Conservation (phyloP, 139 green algal species). For the Ettlia oleoabundans region DNA sequence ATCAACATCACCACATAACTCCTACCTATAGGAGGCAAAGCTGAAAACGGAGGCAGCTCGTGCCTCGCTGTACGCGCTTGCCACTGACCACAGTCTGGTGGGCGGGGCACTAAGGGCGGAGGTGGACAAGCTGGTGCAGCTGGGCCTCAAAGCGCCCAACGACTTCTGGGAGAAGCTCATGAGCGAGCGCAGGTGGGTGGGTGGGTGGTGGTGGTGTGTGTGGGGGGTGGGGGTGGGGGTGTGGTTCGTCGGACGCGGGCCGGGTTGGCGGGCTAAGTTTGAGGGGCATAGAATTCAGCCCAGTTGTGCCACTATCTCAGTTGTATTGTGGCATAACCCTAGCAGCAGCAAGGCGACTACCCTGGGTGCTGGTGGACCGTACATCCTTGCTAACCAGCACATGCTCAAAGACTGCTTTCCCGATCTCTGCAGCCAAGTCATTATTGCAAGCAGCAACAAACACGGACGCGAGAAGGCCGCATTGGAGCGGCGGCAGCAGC, state of each 20-base stretch:
- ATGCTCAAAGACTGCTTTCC: no score
- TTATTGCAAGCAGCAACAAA: slow-evolving; percentile 2
- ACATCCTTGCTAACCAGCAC: no score
- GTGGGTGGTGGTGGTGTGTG: not conserved
- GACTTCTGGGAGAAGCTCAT: slow-evolving; percentile 31
- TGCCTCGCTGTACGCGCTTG: not conserved
- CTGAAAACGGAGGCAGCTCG: not conserved
- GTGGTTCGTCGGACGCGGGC: no score
- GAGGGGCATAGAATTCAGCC: no score
- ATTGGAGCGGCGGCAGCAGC: not conserved
- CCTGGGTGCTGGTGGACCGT: no score
- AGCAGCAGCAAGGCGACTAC: no score
- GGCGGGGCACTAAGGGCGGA: not conserved
- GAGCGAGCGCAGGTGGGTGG: slow-evolving; percentile 14
- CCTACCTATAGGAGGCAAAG: not conserved
- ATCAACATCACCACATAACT: no score
- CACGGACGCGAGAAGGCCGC: not conserved
- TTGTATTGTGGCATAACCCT: no score
- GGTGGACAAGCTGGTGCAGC: slow-evolving; percentile 20
- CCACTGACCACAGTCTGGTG: not conserved
- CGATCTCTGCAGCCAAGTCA: slow-evolving; percentile 8
- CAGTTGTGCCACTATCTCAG: no score
- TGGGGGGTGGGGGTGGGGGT: no score
- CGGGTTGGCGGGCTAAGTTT: no score
- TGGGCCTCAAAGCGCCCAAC: slow-evolving; percentile 4